Evolutionary conservation across 2,329 filamentous ascomycete genomes (phyloP), one percentile per base, ranked within the genome.

Genomic region (Xylaria sp.): DNA sequence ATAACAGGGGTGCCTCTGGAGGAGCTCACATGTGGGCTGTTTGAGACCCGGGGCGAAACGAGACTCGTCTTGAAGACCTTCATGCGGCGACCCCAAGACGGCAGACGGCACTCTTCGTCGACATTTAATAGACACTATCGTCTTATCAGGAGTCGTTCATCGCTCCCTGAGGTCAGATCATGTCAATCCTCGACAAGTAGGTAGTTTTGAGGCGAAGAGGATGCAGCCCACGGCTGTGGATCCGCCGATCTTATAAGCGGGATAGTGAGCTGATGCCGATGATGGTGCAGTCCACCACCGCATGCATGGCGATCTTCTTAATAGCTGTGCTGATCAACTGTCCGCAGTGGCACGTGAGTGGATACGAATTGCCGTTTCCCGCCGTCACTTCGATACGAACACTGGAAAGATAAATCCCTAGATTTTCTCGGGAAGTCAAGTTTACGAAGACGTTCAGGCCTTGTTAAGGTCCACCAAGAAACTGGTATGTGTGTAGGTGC

Each of bases 21-120:
- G 17, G 26, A 18, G 54, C 52, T 55, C 49, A 57, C 51, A 40
- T 46, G 45, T 50, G 49, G 38, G 47, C 34, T 37, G 48, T 53
- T 53, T 50, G 57, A 60, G 57, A 60, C 57, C 54, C 47, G 57
- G n/a, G 41, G 38, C 57, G 54, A 60, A 60, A 60, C 57, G 44
- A 53, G 45, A 29, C 52, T 29, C 57, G 57, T 60, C 51, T 57
- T 55, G 47, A 43, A 48, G 39, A 37, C 50, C 46, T 55, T 52
- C 21, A 52, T 51, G 52, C 26, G 34, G 37, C 24, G 44, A 55
- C 43, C 47, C n/a, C 29, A 49, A 49, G 48, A 39, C 54, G 46
- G 49, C 24, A 47, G 21, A 57, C 24, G 48, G 43, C 39, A 47
- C 21, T 17, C 20, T 50, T 40, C n/a, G 34, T 18, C 21, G 16